phyloP scores from a whole-genome alignment of 2,329 filamentous ascomycete species.

The Colletotrichum sp. region DNA sequence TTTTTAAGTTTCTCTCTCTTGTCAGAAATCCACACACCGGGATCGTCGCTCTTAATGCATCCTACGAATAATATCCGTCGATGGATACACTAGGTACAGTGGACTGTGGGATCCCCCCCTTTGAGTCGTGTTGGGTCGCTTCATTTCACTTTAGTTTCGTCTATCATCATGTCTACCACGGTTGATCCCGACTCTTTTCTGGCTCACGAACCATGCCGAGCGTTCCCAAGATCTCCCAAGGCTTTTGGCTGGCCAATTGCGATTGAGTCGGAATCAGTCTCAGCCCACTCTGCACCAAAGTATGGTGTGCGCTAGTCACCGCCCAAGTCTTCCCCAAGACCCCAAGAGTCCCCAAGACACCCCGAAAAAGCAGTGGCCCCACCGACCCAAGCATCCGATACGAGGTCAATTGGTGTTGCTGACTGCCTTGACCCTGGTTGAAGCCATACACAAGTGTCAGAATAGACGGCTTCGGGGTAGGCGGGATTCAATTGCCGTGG shows the following conservation, averaged over 20 bases:
- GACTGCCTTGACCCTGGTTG: background rate
- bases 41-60: background rate
- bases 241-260: background rate
- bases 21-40: background rate
- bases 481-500: background rate
- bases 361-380: background rate
- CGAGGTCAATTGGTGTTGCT: background rate
- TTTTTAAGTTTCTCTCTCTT: background rate
- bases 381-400: background rate
- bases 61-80: background rate
- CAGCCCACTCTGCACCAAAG: background rate
- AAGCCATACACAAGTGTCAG: background rate
- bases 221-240: background rate
- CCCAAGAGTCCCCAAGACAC: constrained; percentile 3
- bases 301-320: background rate
- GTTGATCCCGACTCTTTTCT: background rate
- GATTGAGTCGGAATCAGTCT: background rate
- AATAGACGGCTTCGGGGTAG: background rate
- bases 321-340: constrained; percentile 1
- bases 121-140: background rate
- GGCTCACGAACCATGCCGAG: background rate
- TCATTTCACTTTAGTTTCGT: background rate
- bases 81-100: background rate
- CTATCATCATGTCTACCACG: background rate
- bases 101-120: background rate